Conservation (phyloP, 139 green algal species). For the Nannochloris sp. region DNA sequence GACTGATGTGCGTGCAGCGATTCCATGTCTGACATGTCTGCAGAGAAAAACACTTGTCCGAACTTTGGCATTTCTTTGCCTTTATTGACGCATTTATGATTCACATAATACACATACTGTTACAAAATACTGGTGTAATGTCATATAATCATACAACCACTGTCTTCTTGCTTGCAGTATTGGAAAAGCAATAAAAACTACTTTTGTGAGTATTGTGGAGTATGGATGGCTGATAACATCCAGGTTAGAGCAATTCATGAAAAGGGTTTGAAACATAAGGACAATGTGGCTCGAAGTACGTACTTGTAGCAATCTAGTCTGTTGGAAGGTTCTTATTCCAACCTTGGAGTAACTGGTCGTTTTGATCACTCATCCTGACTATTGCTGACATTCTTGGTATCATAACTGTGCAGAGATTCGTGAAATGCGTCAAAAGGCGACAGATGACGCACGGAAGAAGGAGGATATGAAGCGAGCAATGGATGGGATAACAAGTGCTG, state of each 20-base stretch:
- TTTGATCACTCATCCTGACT: background rate
- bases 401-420: conserved; percentile 25
- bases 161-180: background rate
- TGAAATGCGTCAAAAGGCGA: conserved; percentile 34
- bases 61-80: too few species aligned
- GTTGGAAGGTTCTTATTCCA: background rate
- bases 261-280: conserved; percentile 40
- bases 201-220: conserved; percentile 48
- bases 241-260: conserved; percentile 35
- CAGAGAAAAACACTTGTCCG: too few species aligned
- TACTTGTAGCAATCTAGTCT: background rate
- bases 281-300: conserved; percentile 40
- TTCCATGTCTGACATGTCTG: too few species aligned
- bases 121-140: too few species aligned
- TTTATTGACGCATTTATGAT: too few species aligned
- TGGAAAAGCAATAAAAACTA: conserved; percentile 28
- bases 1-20: too few species aligned
- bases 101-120: too few species aligned
- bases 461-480: conserved; percentile 13
- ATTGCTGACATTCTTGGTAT: conserved; percentile 3
- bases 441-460: conserved; percentile 22
- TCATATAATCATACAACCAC: background rate
- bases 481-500: conserved; percentile 28
- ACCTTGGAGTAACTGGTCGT: background rate
- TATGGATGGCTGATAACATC: conserved; percentile 45